A percentile compares a stretch with the other conserved stretches of the same genome.
Evolutionary conservation across 208 protist genomes (phyloP).

Genomic region (Porcisia hertigi): DNA sequence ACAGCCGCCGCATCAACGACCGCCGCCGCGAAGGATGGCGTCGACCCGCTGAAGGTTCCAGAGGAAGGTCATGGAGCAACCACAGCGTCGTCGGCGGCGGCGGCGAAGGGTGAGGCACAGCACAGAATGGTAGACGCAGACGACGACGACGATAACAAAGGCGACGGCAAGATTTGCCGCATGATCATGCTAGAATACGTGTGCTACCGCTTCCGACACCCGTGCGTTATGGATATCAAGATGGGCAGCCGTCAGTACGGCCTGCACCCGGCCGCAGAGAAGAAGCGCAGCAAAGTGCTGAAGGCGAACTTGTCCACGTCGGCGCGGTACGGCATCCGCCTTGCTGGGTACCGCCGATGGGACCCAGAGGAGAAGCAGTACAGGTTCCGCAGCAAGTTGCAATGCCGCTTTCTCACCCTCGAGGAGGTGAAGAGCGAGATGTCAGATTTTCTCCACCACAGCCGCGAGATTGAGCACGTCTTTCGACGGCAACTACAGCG

Average conservation of each 20-base stretch:
- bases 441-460: slow-evolving; percentile 40
- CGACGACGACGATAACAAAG: slow-evolving; percentile 17
- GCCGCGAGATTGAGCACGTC: slow-evolving; percentile 23
- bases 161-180: slow-evolving; percentile 26
- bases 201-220: slow-evolving; percentile 70
- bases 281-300: slow-evolving; percentile 73
- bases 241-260: slow-evolving; percentile 88
- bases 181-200: slow-evolving; percentile 88
- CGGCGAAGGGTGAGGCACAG: background rate
- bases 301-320: slow-evolving; percentile 70
- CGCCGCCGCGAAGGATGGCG: background rate
- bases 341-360: slow-evolving; percentile 79
- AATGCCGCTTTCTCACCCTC: slow-evolving; percentile 53
- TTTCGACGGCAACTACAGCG: slow-evolving; percentile 55
- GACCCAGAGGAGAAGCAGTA: slow-evolving; percentile 47
- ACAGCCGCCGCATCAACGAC: slow-evolving; percentile 5
- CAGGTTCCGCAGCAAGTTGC: slow-evolving; percentile 57
- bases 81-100: background rate
- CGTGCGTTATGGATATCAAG: slow-evolving; percentile 87
- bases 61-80: background rate
- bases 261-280: slow-evolving; percentile 60
- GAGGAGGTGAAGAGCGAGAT: slow-evolving; percentile 55
- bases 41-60: background rate
- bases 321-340: slow-evolving; percentile 70
- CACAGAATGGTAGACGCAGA: slow-evolving; percentile 7